Base-by-base conservation (phyloP, 352 stramenopile species). In the Globisporangium cylindrosporum region DNA sequence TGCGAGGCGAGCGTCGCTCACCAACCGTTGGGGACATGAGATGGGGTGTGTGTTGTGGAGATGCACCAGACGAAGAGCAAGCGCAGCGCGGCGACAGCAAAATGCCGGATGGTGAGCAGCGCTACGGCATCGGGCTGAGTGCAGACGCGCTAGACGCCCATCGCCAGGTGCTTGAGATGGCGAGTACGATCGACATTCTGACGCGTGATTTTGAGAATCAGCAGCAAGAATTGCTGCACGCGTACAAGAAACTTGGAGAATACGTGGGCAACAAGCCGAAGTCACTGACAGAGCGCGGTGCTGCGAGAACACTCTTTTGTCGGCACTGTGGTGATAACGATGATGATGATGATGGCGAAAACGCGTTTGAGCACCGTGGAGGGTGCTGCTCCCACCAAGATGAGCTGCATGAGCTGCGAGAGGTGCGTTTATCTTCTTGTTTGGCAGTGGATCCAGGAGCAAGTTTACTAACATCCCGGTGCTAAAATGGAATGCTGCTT, bases 141-240 rank as follows among this genome's bases (percentile, higher is more conserved):
- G 67, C 72, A 7, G 68, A 76, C 24, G 73, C 80, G 48, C 64
- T 84, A 32, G 74, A 86, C 27, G 81, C 74, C 10, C 82, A 91
- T 61, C 77, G 76, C 20, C 80, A 91, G 66, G 81, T 91, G 64
- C 72, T 91, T 20, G 77, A 78, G 53, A 91, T 91, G 81, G 79
- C 79, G n/a, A 55, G 60, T 48, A 84, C 80, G 32, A 88, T 91
- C 36, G 82, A 85, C 62, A 77, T 82, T 49, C 79, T 91, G 71
- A 80, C 76, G 55, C 71, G 75, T 14, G 79, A 91, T 67, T 91
- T 88, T 58, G 79, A 84, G 69, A 67, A 73, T 12, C 73, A 88
- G 32, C 80, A 91, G 62, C 72, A 77, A 24, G 80, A 89, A 55
- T 63, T 91, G 20, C 55, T 78, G 25, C 68, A 71, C 15, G 82